These are phyloP conservation scores for Trichoderma arundinaceum DNA, from an alignment of 2,329 filamentous ascomycete genomes.

Conservation along the genomic window DNA sequence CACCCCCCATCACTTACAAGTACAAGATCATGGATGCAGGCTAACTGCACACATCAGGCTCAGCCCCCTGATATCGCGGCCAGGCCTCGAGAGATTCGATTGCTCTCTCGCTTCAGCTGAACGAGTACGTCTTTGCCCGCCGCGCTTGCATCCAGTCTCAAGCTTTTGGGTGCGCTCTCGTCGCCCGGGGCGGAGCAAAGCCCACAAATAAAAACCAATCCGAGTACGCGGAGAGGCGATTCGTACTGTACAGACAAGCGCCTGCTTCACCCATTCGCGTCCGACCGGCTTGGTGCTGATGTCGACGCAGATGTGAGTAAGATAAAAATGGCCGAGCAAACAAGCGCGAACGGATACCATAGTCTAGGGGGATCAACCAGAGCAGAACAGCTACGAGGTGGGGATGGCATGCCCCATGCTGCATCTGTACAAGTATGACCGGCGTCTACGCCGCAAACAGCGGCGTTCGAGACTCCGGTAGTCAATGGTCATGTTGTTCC, in stretches of 20 bases:
- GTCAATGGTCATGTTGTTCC: background rate
- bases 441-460: background rate
- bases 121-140: background rate
- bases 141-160: background rate
- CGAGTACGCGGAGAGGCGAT: background rate
- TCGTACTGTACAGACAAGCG: background rate
- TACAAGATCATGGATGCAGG: background rate
- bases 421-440: background rate
- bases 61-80: slow-evolving; percentile 5
- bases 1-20: too few relatives aligned
- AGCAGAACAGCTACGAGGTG: background rate
- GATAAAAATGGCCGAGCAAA: background rate
- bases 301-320: background rate
- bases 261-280: background rate
- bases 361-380: background rate
- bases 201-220: background rate
- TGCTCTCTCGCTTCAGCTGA: background rate
- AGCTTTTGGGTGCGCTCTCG: background rate
- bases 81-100: background rate
- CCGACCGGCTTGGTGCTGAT: background rate
- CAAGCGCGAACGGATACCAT: background rate
- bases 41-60: background rate
- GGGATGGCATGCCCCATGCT: background rate
- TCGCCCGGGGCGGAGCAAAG: background rate
- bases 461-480: background rate